These are phyloP conservation scores for Hyphochytrium catenoides DNA, from an alignment of 352 stramenopile species.

Conservation along the genomic window DNA sequence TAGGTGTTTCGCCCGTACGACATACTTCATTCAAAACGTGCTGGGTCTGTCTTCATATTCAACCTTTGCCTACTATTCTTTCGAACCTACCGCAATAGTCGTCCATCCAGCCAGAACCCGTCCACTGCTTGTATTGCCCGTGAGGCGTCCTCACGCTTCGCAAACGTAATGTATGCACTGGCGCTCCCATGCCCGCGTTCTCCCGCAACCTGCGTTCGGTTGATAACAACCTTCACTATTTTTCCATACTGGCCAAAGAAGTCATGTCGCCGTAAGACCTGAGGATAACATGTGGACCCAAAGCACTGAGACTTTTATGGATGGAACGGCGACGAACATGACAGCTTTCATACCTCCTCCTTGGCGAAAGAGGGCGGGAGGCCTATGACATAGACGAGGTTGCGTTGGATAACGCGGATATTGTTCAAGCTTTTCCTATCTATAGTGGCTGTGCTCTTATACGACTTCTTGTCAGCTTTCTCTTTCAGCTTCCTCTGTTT, in stretches of 20 bases:
- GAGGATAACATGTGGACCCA: neutral
- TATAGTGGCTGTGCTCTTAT: constrained; percentile 13
- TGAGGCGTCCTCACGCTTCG: constrained; percentile 62
- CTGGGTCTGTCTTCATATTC: no score
- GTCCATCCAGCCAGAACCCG: constrained; percentile 55
- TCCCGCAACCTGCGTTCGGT: constrained; percentile 42
- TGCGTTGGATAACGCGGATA: constrained; percentile 74
- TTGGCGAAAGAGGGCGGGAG: constrained; percentile 53
- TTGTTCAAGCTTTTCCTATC: constrained; percentile 62
- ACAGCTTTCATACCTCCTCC: constrained; percentile 21
- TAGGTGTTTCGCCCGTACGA: constrained; percentile 1
- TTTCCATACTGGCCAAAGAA: constrained; percentile 81
- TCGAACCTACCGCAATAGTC: constrained; percentile 22
- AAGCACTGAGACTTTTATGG: neutral
- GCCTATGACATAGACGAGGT: constrained; percentile 83
- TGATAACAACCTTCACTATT: constrained; percentile 76
- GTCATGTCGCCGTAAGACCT: constrained; percentile 47
- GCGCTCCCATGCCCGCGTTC: constrained; percentile 41
- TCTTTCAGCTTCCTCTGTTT: constrained; percentile 61
- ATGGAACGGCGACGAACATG: neutral
- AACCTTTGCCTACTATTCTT: neutral
- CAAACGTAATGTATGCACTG: constrained; percentile 81
- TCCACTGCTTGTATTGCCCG: constrained; percentile 73
- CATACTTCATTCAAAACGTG: neutral
- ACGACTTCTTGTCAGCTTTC: constrained; percentile 38